Base-by-base conservation (phyloP, 805 yeast genomes). In the Yamadazyma takamatsuzukensis region DNA sequence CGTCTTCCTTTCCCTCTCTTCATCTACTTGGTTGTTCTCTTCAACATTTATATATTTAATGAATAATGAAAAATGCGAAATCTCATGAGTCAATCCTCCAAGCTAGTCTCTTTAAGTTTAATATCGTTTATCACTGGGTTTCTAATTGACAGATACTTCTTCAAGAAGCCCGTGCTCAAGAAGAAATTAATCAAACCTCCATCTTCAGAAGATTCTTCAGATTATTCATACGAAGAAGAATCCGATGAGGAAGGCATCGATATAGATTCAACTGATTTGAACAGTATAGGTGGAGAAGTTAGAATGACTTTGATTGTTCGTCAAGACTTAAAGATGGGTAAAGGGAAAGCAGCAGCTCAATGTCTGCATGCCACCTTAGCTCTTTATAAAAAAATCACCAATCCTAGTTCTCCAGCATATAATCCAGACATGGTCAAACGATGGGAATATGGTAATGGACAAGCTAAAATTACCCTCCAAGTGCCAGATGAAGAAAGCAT, bases 361-460 rank as follows among this genome's bases (percentile, higher is more conserved):
- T 90, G 97, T 58, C 81, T 88, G 23, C 99, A 93, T 63, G 98
- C 98, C n/a, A 94, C 97, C 0, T 70, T 93, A 21, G 89, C 93
- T 0, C 78, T 93, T 46, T 93, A 84, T 59, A 80, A 83, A 49
- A 61, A 77, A 40, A 81, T 83, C 62, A 64, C 74, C 23, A 61
- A 69, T 23, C 71, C 75, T 4, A 52, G 64, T 3, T 65, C 76
- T 2, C 71, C 68, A 5, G 72, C 74, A 5, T 72, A 76, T 41
- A 80, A 84, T 42, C 80, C 86, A 11, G 66, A 64, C 9, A 57
- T 83, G 67, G 70, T 88, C 8, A 57, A 63, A 9, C 68, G 90
- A 43, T 93, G 99, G 99, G 70, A 65, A 39, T 75, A 77, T 36
- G 58, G 68, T 5, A 67, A 74, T 30, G 99, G 99, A 1, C 97